Evolutionary conservation across 441 rosid species (phyloP).

Genomic region (Gossypium schwendimanii): DNA sequence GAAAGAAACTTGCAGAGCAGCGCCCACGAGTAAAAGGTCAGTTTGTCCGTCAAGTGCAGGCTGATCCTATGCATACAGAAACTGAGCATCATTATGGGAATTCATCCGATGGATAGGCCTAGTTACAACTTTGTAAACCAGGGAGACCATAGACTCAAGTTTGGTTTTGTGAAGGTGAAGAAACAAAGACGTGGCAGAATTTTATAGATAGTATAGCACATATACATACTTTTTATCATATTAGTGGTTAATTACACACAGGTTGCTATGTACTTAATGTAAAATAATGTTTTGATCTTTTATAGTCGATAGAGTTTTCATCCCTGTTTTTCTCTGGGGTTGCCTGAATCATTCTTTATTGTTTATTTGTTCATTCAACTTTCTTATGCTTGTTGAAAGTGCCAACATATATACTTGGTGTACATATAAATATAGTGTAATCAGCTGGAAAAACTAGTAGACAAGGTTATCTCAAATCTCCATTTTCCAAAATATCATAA

Average conservation of each 20-base stretch:
- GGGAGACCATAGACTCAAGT: neutral
- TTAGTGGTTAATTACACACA: neutral
- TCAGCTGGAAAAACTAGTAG: too few relatives aligned
- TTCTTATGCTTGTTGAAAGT: neutral
- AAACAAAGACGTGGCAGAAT: neutral
- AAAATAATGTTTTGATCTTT: neutral
- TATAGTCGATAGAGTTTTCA: neutral
- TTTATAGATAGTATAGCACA: neutral
- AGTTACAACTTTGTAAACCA: neutral
- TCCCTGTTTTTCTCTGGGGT: neutral
- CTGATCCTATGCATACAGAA: conserved; percentile 26
- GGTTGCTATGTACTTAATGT: neutral
- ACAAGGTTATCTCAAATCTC: too few relatives aligned
- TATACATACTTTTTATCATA: neutral
- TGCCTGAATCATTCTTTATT: neutral
- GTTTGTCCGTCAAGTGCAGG: conserved; percentile 65
- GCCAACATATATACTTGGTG: neutral
- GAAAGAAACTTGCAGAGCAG: conserved; percentile 92
- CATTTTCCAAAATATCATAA: too few relatives aligned
- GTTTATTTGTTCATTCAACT: neutral
- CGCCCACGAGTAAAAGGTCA: conserved; percentile 88
- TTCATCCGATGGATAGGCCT: conserved; percentile 14
- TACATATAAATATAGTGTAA: too few relatives aligned
- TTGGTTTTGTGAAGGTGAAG: neutral
- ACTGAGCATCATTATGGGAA: conserved; percentile 16